Evolutionary conservation across 108 stramenopile species (phyloP).

Genomic region (Schizochytrium sp.): DNA sequence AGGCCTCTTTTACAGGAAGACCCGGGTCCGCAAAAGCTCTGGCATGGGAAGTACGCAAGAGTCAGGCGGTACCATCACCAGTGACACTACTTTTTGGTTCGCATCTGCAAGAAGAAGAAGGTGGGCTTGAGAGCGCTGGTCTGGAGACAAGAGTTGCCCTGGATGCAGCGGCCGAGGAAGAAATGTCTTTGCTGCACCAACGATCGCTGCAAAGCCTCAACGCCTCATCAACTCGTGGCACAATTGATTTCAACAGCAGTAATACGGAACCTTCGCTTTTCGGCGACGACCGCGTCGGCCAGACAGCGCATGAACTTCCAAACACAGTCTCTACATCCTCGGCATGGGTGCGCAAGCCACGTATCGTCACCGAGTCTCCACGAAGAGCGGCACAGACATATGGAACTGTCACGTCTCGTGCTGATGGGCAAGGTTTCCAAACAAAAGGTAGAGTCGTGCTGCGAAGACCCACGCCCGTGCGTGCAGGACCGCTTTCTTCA

Average conservation of each 20-base stretch:
- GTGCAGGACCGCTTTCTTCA: too few relatives aligned
- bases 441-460: neutral
- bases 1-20: neutral
- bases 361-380: neutral
- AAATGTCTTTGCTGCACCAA: too few relatives aligned
- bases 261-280: neutral
- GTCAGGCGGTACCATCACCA: neutral
- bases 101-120: neutral
- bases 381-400: neutral
- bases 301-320: neutral
- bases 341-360: neutral
- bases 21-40: neutral
- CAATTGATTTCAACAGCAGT: too few relatives aligned
- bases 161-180: neutral
- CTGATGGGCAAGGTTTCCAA: neutral
- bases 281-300: neutral
- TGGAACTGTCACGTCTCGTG: too few relatives aligned
- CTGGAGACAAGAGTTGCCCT: neutral
- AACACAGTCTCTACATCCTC: neutral
- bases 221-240: too few relatives aligned
- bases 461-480: neutral
- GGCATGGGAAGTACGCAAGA: slow-evolving; percentile 6
- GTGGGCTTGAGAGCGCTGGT: neutral
- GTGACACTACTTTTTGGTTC: neutral
- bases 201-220: too few relatives aligned